Percentiles rank a stretch among this genome's conserved stretches.
Conservation (phyloP, 345 rosid species). For the Arabis alpina region DNA sequence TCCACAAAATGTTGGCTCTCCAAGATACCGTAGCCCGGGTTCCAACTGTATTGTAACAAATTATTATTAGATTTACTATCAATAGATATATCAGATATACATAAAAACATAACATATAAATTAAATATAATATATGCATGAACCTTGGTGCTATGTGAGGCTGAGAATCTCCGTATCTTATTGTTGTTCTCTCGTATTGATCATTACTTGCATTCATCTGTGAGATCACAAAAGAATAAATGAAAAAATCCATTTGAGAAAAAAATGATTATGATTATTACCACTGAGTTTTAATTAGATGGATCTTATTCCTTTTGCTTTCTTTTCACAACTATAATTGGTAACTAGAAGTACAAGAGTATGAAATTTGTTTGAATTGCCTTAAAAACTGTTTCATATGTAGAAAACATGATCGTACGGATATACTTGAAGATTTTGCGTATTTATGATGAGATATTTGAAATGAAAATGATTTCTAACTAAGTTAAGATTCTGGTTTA, state of each 20-base stretch:
- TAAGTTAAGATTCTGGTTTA: constrained; percentile 6
- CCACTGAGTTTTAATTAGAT: background rate
- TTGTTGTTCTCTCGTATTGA: constrained; percentile 64
- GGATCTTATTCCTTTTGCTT: constrained; percentile 7
- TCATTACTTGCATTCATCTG: constrained; percentile 70
- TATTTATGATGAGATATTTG: background rate
- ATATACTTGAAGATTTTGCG: constrained; percentile 10
- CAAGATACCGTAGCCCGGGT: constrained; percentile 51
- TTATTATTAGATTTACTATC: constrained; percentile 4
- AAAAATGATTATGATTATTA: background rate
- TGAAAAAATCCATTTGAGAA: constrained; percentile 2
- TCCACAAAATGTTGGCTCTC: constrained; percentile 66
- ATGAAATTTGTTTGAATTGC: background rate
- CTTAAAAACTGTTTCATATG: background rate
- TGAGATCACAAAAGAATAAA: constrained; percentile 16
- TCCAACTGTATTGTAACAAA: constrained; percentile 60
- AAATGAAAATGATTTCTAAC: constrained; percentile 2
- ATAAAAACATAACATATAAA: constrained; percentile 3
- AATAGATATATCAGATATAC: constrained; percentile 2
- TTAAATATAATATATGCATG: constrained; percentile 12
- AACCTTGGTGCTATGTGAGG: constrained; percentile 60
- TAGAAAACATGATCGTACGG: background rate
- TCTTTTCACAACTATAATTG: background rate
- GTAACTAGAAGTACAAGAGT: background rate
- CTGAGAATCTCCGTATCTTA: constrained; percentile 65